Percentiles rank a stretch among this genome's conserved stretches.
Evolutionary conservation across 1,284 basidiomycete genomes (phyloP).

Genomic region (Psilocybe mexicana): DNA sequence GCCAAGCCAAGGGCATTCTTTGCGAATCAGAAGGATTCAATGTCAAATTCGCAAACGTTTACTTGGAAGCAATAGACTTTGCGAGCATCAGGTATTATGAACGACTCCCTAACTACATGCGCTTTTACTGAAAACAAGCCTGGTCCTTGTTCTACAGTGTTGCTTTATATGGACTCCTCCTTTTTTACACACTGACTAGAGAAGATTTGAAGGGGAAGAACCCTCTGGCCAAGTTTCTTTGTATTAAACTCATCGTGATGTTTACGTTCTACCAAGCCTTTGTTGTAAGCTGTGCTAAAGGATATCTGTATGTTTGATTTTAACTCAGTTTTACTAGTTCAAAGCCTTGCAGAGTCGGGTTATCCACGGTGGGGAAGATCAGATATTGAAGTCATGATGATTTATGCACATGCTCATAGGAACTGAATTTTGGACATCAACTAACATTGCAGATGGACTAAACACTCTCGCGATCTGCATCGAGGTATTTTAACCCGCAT

Average conservation of each 20-base stretch:
- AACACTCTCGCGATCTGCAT: slow-evolving; percentile 82
- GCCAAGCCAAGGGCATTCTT: slow-evolving; percentile 32
- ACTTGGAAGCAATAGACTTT: slow-evolving; percentile 73
- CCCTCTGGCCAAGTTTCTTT: slow-evolving; percentile 81
- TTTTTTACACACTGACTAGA: slow-evolving; percentile 80
- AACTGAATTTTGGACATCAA: slow-evolving; percentile 77
- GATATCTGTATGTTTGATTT: not conserved
- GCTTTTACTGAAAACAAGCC: not conserved
- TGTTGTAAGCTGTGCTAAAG: slow-evolving; percentile 46
- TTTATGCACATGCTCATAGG: slow-evolving; percentile 30
- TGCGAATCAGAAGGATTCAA: slow-evolving; percentile 66
- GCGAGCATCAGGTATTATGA: slow-evolving; percentile 70
- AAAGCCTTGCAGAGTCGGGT: slow-evolving; percentile 56
- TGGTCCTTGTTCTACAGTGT: slow-evolving; percentile 43
- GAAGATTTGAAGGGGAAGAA: slow-evolving; percentile 72
- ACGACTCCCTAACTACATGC: not conserved
- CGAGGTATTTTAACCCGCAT: slow-evolving; percentile 53
- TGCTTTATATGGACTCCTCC: slow-evolving; percentile 75
- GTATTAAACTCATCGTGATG: slow-evolving; percentile 86
- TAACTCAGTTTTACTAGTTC: slow-evolving; percentile 45
- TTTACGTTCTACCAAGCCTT: slow-evolving; percentile 82
- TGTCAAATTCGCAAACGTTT: slow-evolving; percentile 68
- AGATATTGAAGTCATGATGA: not conserved
- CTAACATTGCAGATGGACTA: slow-evolving; percentile 81
- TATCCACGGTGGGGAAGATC: slow-evolving; percentile 49